phyloP scores from a whole-genome alignment of 345 rosid species.

The Eucalyptus paniculata region DNA sequence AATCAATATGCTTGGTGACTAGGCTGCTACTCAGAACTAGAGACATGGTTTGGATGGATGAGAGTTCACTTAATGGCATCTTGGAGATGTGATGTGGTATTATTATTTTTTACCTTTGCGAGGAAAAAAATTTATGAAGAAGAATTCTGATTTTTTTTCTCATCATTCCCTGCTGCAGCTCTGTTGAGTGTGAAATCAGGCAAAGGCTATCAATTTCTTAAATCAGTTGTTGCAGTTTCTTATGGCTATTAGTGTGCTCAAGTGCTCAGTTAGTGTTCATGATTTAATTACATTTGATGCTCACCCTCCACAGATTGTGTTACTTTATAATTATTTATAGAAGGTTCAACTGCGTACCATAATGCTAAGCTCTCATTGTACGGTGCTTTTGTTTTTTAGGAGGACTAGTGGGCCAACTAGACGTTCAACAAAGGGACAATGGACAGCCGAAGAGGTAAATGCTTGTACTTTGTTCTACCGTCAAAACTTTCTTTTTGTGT shows the following conservation, averaged over 20 bases:
- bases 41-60: not conserved
- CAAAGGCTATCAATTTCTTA: not conserved
- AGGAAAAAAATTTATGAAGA: not conserved
- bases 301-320: not conserved
- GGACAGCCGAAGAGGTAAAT: conserved; percentile 96
- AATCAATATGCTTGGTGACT: not conserved
- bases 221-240: not conserved
- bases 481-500: not conserved
- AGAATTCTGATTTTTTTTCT: not conserved
- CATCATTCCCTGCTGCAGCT: not conserved
- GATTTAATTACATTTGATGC: not conserved
- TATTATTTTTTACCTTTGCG: not conserved
- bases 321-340: not conserved
- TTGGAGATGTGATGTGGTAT: not conserved
- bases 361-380: not conserved
- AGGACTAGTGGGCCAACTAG: conserved; percentile 96
- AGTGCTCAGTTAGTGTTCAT: not conserved
- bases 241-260: not conserved
- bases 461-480: not conserved
- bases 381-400: conserved; percentile 19
- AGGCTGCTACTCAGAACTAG: not conserved
- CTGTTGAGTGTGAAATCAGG: not conserved
- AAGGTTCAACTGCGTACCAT: not conserved
- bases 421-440: conserved; percentile 96
- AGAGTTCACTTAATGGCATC: not conserved